Evolutionary conservation across 768 basidiomycete species (phyloP).

Genomic region (Lentinula detonsa): DNA sequence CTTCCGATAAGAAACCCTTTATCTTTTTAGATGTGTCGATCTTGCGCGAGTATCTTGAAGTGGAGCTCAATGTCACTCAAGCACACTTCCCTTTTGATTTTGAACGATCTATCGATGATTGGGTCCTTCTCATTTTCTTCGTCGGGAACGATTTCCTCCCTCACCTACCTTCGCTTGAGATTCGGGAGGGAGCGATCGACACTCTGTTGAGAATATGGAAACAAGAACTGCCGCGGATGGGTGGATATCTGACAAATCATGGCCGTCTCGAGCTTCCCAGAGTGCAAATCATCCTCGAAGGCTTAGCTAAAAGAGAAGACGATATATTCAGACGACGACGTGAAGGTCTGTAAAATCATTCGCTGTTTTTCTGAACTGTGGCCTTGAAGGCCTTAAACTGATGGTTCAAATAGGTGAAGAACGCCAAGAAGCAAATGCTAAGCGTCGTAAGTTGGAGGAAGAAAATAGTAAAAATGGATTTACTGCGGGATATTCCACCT

Average conservation of each 20-base stretch:
- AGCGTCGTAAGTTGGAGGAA: constrained; percentile 71
- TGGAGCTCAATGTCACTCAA: constrained; percentile 83
- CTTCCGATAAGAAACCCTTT: constrained; percentile 87
- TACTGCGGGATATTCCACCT: constrained; percentile 40
- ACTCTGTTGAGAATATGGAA: constrained; percentile 96
- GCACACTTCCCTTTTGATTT: constrained; percentile 83
- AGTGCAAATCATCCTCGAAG: constrained; percentile 93
- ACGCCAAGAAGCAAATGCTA: constrained; percentile 87
- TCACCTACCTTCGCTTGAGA: constrained; percentile 96
- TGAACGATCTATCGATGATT: constrained; percentile 98
- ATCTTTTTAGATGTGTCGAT: constrained; percentile 98
- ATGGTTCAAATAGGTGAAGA: constrained; percentile 66
- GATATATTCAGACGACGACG: constrained; percentile 90
- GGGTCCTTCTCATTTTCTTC: constrained; percentile 99
- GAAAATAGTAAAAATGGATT: constrained; percentile 35
- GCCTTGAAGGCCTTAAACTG: not conserved
- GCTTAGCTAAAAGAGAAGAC: constrained; percentile 90
- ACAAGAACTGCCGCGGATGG: constrained; percentile 89
- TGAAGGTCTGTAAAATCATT: constrained; percentile 62
- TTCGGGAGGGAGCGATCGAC: constrained; percentile 98
- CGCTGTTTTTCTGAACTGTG: not conserved
- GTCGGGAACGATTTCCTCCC: constrained; percentile 99
- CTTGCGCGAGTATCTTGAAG: constrained; percentile 95
- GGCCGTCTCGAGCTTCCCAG: constrained; percentile 81
- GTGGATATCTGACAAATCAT: constrained; percentile 93